Evolutionary conservation across 2,329 filamentous ascomycete genomes (phyloP).

Genomic region (Corinectria fuckeliana): DNA sequence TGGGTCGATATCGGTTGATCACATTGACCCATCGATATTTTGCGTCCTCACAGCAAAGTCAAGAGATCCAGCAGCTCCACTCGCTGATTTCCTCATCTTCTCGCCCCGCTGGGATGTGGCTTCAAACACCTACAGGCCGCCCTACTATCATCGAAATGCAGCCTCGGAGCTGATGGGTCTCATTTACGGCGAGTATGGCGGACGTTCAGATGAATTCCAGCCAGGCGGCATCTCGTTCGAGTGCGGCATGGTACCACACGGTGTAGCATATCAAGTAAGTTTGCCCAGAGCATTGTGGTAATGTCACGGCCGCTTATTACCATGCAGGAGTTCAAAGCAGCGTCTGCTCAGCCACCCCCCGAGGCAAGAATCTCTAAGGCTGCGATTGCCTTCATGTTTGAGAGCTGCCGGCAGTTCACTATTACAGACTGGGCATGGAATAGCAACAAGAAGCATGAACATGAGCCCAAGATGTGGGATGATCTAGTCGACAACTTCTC

Average conservation of each 20-base stretch:
- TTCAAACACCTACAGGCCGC: slow-evolving; percentile 67
- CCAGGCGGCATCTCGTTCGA: slow-evolving; percentile 28
- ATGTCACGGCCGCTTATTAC: too few species aligned
- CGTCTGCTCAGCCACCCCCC: slow-evolving; percentile 25
- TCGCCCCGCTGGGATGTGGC: slow-evolving; percentile 70
- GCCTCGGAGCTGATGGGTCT: slow-evolving; percentile 64
- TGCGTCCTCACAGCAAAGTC: slow-evolving; percentile 68
- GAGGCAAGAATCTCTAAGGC: slow-evolving; percentile 34
- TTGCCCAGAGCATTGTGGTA: fast-evolving
- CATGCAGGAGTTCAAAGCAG: slow-evolving; percentile 32
- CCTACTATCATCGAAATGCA: slow-evolving; percentile 69
- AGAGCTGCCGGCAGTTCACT: slow-evolving; percentile 34
- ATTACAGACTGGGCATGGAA: slow-evolving; percentile 36
- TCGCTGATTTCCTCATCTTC: slow-evolving; percentile 72
- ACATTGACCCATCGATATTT: slow-evolving; percentile 71
- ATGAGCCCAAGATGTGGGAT: slow-evolving; percentile 38
- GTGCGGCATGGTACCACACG: slow-evolving; percentile 27
- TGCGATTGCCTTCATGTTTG: slow-evolving; percentile 35
- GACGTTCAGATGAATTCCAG: slow-evolving; percentile 28
- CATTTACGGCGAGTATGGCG: slow-evolving; percentile 47
- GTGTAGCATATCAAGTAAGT: slow-evolving; percentile 28
- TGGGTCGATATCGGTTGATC: slow-evolving; percentile 54
- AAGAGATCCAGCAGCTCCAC: slow-evolving; percentile 57
- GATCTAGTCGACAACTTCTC: slow-evolving; percentile 35
- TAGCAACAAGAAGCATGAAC: slow-evolving; percentile 35